These are phyloP conservation scores for Neofusicoccum ribis DNA, from an alignment of 2,329 filamentous ascomycete species.

Conservation along the genomic window DNA sequence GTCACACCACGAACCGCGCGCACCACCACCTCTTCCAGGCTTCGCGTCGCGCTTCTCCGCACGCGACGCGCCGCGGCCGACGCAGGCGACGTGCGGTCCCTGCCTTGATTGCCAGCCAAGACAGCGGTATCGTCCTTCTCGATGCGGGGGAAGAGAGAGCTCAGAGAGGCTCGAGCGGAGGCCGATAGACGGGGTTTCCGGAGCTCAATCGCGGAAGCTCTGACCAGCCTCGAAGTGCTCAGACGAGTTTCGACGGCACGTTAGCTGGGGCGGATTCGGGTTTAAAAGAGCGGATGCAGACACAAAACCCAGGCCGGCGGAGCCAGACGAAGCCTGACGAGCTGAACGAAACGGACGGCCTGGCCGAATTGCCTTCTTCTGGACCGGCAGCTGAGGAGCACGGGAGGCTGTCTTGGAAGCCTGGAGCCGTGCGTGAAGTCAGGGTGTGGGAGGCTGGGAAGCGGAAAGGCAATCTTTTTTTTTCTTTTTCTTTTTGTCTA, in stretches of 20 bases:
- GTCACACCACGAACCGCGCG: slow-evolving; percentile 15
- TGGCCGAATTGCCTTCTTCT: too few species aligned
- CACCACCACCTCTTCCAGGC: too few species aligned
- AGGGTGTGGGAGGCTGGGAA: too few species aligned
- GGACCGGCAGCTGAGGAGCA: too few species aligned
- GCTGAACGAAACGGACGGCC: too few species aligned
- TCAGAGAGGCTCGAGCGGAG: background rate
- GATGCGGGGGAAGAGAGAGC: background rate
- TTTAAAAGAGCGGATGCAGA: background rate
- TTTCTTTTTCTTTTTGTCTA: too few species aligned
- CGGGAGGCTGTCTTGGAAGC: too few species aligned
- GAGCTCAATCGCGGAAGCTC: background rate
- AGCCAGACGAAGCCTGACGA: too few species aligned
- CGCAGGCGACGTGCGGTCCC: background rate
- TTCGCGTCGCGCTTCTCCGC: background rate
- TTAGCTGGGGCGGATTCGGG: background rate
- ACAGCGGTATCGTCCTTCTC: background rate
- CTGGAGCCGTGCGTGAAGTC: too few species aligned
- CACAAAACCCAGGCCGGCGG: background rate
- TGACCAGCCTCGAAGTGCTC: background rate
- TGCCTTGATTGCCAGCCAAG: background rate
- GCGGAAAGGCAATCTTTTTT: too few species aligned
- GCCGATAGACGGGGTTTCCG: too few species aligned
- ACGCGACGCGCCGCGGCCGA: background rate
- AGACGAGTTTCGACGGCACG: background rate